Conservation (phyloP, 2,329 filamentous ascomycete genomes). For the Cladophialophora exuberans region DNA sequence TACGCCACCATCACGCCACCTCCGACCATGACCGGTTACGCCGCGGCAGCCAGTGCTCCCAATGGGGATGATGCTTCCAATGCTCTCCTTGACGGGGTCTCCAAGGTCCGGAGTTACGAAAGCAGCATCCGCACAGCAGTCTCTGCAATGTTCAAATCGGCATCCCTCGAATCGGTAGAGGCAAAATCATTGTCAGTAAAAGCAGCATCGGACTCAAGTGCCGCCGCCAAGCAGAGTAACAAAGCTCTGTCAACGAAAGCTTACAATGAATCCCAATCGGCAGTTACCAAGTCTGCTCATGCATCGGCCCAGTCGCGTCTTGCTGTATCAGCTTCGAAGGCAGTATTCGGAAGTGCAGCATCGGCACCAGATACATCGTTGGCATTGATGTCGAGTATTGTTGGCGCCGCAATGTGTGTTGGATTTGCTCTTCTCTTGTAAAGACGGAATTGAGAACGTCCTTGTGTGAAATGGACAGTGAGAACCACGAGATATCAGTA, state of each 20-base stretch:
- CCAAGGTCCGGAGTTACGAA: constrained; percentile 11
- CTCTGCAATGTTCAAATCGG: not conserved
- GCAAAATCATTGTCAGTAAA: constrained; percentile 10
- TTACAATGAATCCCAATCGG: not conserved
- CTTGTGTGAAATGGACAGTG: not conserved
- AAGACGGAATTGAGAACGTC: not conserved
- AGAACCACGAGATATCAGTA: not conserved
- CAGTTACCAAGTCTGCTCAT: not conserved
- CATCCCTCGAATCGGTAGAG: constrained; percentile 1
- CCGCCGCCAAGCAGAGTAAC: constrained; percentile 1
- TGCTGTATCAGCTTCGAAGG: constrained; percentile 11
- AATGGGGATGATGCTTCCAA: too few species aligned
- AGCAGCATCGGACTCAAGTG: constrained; percentile 7
- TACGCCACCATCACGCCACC: constrained; percentile 20
- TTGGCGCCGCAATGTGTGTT: constrained; percentile 13
- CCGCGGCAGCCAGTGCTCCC: too few species aligned
- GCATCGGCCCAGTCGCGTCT: constrained; percentile 10
- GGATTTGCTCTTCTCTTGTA: constrained; percentile 11
- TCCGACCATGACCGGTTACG: constrained; percentile 1
- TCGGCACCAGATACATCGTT: not conserved
- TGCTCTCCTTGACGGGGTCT: constrained; percentile 13
- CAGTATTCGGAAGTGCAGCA: not conserved
- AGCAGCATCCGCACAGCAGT: not conserved
- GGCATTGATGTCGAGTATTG: constrained; percentile 11
- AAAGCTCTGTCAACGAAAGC: constrained; percentile 4